Base-by-base conservation (phyloP, 2,329 filamentous ascomycete species). In the Calonectria hawksworthii region DNA sequence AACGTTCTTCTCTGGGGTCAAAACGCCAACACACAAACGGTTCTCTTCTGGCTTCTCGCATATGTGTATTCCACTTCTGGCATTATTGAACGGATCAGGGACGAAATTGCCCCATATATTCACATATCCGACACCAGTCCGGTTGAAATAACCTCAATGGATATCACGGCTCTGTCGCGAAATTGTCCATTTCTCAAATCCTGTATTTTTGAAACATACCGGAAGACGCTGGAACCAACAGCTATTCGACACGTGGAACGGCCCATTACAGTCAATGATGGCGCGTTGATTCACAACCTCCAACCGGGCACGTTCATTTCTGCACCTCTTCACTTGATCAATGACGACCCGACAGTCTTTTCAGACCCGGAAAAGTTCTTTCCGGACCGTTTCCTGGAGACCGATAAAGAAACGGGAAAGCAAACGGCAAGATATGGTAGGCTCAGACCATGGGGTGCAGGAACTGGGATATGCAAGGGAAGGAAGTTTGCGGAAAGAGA, bases 401-500 rank as follows among this genome's bases (percentile, higher is more conserved):
- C 28, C 1, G 68, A 80, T 44, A 26, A 30, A 2, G 50, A 76
- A 16, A 68, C 70, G 1, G 77, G 77, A 18, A 77, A 68, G 3
- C 23, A 21, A 10, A 66, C 61, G 1, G 73, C 80, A 26, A 64
- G 70, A 30, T 81, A 81, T 21, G 77, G 80, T 30, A 74, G 71
- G 21, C 50, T 81, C 9, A 79, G 74, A 30, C 80, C 80, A 0
- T 81, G 76, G 80, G 80, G 80, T 8, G 23, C 72, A 3, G 80
- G 80, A 3, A 34, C 74, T 50, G 75, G 64, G 1, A 78, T 81
- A 65, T 81, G 78, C 30, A 81, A 80, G 66, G 80, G 80, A 1
- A 73, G 80, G 10, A 78, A 78, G 0, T 81, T 81, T 68, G 80
- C 80, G 1, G 80, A 80, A 8, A 81, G 79, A 26, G 77, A 80